A percentile compares a stretch with the other conserved stretches of the same genome.
These are phyloP conservation scores for Neoboletus magnificus DNA, from an alignment of 768 basidiomycete genomes.

Conservation along the genomic window DNA sequence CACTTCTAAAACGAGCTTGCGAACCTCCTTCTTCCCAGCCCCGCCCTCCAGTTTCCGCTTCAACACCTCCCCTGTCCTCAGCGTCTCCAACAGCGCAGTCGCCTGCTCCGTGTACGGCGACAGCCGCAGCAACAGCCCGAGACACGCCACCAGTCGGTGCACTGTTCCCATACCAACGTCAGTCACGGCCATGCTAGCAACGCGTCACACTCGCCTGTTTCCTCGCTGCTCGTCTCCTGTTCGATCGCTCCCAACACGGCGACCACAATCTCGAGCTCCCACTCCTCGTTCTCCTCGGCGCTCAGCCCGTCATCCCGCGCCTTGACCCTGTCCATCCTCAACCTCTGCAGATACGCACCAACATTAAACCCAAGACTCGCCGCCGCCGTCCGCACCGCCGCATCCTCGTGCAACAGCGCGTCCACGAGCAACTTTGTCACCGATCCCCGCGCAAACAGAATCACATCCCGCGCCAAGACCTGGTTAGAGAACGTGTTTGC, in stretches of 20 bases:
- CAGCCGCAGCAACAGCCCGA: slow-evolving; percentile 72
- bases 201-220: slow-evolving; percentile 59
- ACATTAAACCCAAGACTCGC: slow-evolving; percentile 82
- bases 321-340: slow-evolving; percentile 44
- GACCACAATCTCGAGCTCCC: slow-evolving; percentile 81
- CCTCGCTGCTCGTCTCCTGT: slow-evolving; percentile 69
- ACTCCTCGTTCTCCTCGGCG: slow-evolving; percentile 65
- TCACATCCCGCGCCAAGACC: slow-evolving; percentile 37
- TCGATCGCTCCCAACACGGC: slow-evolving; percentile 79
- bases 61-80: slow-evolving; percentile 58
- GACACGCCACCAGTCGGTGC: slow-evolving; percentile 75
- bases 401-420: slow-evolving; percentile 66
- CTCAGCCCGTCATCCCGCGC: slow-evolving; percentile 34
- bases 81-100: slow-evolving; percentile 60
- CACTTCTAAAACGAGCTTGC: slow-evolving; percentile 64
- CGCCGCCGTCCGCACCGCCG: slow-evolving; percentile 67
- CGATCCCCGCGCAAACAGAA: slow-evolving; percentile 34
- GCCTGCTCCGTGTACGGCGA: slow-evolving; percentile 68
- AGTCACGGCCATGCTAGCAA: neutral
- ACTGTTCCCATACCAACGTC: slow-evolving; percentile 41
- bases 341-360: slow-evolving; percentile 61
- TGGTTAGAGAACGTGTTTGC: slow-evolving; percentile 60
- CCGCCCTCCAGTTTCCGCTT: slow-evolving; percentile 53
- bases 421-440: slow-evolving; percentile 60
- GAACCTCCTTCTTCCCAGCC: slow-evolving; percentile 63